Base-by-base conservation (phyloP, 1,139 yeast species). In the Diutina sp. region DNA sequence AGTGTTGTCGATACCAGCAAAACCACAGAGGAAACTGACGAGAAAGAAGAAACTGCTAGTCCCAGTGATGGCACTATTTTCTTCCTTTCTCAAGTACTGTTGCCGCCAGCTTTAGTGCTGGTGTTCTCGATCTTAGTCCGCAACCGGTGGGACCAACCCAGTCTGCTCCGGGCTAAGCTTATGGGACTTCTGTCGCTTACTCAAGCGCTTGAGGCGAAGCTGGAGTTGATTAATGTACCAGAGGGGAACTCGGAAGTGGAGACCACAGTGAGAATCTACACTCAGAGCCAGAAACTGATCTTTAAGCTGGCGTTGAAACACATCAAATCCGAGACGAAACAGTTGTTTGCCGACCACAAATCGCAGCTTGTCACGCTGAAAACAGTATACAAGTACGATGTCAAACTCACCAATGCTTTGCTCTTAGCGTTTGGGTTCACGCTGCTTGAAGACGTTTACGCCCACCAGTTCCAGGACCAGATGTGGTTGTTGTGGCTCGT, bases 401-500 rank as follows among this genome's bases (percentile, higher is more conserved):
- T 71, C 50, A 68, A 67, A 50, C 83, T 85, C 62, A 79, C 79
- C 38, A 80, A 80, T 60, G 76, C 87, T 2, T 67, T 86, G 41
- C 67, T 83, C 25, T 67, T 83, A 21, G 71, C 80, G 1, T 76
- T 84, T 63, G 90, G 90, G 6, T 76, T 83, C 11, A 67, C 78
- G 2, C 72, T 76, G 16, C 83, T 77, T 62, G 84, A 81, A 11
- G 80, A 79, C 48, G 64, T 85, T 16, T 63, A 78, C 1, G 73
- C 73, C 8, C 65, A 72, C 50, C 74, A 76, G 55, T 72, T 83
- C 55, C 72, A 81, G 59, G 85, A 84, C 60, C 87, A 84, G 62
- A 78, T 81, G 5, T 73, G 87, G 70, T 66, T 85, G 16, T 66
- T 86, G 52, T 87, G 85, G 80, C 71, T 86, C 38, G 80, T 86